Evolutionary conservation across 2,329 filamentous ascomycete genomes (phyloP).

Genomic region (Scolecobasidium constrictum): DNA sequence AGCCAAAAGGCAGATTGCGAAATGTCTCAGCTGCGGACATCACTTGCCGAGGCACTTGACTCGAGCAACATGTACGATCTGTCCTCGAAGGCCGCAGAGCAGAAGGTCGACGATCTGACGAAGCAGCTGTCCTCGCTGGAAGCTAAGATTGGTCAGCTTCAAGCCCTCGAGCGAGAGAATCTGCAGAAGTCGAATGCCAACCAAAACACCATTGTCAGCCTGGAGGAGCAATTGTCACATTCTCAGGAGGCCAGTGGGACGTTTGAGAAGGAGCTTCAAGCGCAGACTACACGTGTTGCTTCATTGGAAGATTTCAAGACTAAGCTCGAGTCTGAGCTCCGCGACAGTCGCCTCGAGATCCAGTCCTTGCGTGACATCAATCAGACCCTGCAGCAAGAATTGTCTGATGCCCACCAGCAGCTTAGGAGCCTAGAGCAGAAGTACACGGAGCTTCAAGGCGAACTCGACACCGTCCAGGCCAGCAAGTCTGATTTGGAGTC

Average conservation of each 20-base stretch:
- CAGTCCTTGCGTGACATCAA: not conserved
- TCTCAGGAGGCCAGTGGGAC: not conserved
- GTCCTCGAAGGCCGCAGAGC: not conserved
- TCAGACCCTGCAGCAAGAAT: not conserved
- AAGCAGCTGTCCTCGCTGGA: not conserved
- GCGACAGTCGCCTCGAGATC: not conserved
- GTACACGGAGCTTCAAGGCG: not conserved
- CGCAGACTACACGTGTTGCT: not conserved
- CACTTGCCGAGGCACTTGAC: not conserved
- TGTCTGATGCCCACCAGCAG: not conserved
- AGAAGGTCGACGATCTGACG: not conserved
- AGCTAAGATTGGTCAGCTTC: not conserved
- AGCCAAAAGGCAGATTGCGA: not conserved
- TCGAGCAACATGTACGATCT: not conserved
- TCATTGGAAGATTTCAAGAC: slow-evolving; percentile 1
- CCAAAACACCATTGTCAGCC: not conserved
- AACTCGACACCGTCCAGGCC: not conserved
- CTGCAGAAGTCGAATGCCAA: not conserved
- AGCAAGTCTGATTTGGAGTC: not conserved
- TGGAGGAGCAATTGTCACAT: not conserved
- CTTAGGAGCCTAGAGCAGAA: not conserved
- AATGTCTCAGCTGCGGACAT: not conserved
- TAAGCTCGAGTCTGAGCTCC: slow-evolving; percentile 2
- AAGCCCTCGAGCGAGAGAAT: not conserved
- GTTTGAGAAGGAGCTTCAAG: not conserved